Evolutionary conservation across 2,329 filamentous ascomycete genomes (phyloP).

Genomic region (Xylariales sp.): DNA sequence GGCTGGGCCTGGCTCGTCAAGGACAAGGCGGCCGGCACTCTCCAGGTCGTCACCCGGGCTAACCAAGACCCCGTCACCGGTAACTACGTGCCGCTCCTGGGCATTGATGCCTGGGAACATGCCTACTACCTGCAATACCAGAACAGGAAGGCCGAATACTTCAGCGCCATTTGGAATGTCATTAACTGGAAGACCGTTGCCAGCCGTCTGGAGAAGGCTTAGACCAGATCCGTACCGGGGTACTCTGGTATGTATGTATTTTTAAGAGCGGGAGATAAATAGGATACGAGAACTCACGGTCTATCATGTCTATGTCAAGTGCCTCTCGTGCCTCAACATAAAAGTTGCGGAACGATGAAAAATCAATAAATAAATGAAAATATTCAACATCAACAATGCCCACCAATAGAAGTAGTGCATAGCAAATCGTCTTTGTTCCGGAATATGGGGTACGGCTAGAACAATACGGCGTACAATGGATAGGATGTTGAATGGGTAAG

Average conservation of each 20-base stretch:
- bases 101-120: slow-evolving; percentile 75
- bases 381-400: neutral
- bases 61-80: slow-evolving; percentile 71
- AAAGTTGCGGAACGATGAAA: neutral
- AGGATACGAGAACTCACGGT: neutral
- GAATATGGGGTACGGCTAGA: too few species aligned
- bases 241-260: slow-evolving; percentile 4
- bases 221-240: neutral
- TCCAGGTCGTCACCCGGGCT: slow-evolving; percentile 71
- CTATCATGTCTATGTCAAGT: neutral
- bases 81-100: slow-evolving; percentile 63
- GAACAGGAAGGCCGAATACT: slow-evolving; percentile 87
- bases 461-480: too few species aligned
- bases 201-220: slow-evolving; percentile 48
- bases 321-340: neutral
- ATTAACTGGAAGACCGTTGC: slow-evolving; percentile 71
- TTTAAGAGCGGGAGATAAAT: slow-evolving; percentile 2
- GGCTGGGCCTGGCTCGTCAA: slow-evolving; percentile 76
- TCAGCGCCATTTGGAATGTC: slow-evolving; percentile 82
- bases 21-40: slow-evolving; percentile 58
- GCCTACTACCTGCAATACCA: slow-evolving; percentile 74
- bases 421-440: too few species aligned
- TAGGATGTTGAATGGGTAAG: too few species aligned
- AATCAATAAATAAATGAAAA: neutral
- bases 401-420: too few species aligned